Conservation (phyloP, 495 filamentous ascomycete species). For the Bryoglossum gracile region DNA sequence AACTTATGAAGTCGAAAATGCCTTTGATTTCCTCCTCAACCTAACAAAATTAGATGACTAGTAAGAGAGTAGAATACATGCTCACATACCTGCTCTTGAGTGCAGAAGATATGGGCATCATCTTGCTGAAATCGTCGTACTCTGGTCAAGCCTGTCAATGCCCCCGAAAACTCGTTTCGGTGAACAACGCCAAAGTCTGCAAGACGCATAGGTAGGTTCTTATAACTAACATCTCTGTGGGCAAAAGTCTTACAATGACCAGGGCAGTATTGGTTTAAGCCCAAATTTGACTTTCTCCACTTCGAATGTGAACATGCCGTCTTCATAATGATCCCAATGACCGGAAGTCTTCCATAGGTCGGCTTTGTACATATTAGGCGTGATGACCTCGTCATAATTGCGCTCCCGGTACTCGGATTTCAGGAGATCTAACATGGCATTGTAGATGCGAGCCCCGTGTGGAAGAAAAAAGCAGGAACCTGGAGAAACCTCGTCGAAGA, state of each 20-base stretch:
- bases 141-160: constrained; percentile 80
- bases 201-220: constrained; percentile 80
- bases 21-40: constrained; percentile 77
- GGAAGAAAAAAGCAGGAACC: constrained; percentile 94
- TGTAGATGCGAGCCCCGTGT: constrained; percentile 86
- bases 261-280: constrained; percentile 96
- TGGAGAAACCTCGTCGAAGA: constrained; percentile 87
- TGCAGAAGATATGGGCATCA: constrained; percentile 91
- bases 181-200: constrained; percentile 96
- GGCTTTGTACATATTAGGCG: constrained; percentile 92
- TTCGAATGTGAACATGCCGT: constrained; percentile 93
- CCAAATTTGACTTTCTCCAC: constrained; percentile 81
- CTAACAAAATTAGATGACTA: too few species aligned
- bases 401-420: constrained; percentile 86
- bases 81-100: constrained; percentile 64
- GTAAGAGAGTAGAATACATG: too few species aligned
- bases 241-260: constrained; percentile 74
- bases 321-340: constrained; percentile 91
- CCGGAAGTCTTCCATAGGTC: constrained; percentile 89
- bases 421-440: constrained; percentile 72
- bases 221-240: constrained; percentile 73
- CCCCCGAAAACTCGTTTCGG: constrained; percentile 89
- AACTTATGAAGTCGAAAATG: constrained; percentile 79
- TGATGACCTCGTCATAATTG: constrained; percentile 89
- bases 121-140: constrained; percentile 93